A percentile compares a stretch with the other conserved stretches of the same genome.
Conservation (phyloP, 2,329 filamentous ascomycete genomes). For the Colletotrichum spinosum region DNA sequence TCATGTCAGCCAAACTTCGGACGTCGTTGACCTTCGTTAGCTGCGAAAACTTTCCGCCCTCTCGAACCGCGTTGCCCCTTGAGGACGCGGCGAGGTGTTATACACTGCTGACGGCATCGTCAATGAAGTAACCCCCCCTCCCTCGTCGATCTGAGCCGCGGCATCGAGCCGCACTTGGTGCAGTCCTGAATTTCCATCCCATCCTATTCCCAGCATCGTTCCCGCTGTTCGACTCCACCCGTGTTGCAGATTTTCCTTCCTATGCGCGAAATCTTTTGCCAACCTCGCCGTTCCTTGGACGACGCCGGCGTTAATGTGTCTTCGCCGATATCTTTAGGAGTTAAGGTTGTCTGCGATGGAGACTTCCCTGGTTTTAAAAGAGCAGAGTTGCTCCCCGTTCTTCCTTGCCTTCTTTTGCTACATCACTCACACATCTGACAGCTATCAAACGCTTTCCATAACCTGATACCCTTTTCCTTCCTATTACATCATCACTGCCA, state of each 20-base stretch:
- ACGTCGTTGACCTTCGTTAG: constrained; percentile 22
- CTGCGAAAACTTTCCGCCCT: constrained; percentile 28
- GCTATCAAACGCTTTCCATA: background rate
- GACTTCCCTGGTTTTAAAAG: constrained; percentile 20
- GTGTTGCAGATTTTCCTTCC: constrained; percentile 19
- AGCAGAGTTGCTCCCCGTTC: constrained; percentile 15
- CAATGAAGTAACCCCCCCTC: background rate
- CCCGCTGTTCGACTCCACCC: constrained; percentile 33
- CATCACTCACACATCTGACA: background rate
- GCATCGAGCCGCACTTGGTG: constrained; percentile 32
- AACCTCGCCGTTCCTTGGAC: constrained; percentile 24
- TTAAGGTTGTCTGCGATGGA: constrained; percentile 25
- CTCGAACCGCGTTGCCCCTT: constrained; percentile 8
- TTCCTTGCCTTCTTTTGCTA: fast-evolving
- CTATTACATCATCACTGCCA: background rate
- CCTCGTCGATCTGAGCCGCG: constrained; percentile 23
- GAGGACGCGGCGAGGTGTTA: background rate
- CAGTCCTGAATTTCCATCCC: background rate
- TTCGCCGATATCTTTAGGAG: constrained; percentile 35
- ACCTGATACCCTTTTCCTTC: background rate
- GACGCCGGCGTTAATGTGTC: constrained; percentile 30
- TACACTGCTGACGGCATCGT: background rate
- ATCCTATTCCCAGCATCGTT: constrained; percentile 22
- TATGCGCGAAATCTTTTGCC: constrained; percentile 19
- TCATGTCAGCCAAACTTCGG: constrained; percentile 19